Evolutionary conservation across 805 yeast genomes (phyloP).

Genomic region (Saccharomycopsis amapae): DNA sequence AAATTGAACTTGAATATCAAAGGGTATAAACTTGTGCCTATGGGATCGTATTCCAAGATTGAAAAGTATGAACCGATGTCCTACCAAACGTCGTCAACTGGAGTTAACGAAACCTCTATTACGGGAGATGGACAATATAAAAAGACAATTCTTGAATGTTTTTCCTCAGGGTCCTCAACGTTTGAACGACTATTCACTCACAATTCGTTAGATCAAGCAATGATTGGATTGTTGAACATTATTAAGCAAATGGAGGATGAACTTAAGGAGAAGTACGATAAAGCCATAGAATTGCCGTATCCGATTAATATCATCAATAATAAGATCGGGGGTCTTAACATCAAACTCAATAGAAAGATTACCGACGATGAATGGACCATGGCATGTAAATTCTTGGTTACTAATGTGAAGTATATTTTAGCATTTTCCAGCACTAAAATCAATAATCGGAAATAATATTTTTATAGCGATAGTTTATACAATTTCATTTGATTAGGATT

Average conservation of each 20-base stretch:
- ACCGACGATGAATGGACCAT: slow-evolving; percentile 82
- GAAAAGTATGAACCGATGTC: slow-evolving; percentile 44
- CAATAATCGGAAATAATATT: neutral
- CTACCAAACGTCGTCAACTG: neutral
- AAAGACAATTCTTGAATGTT: slow-evolving; percentile 45
- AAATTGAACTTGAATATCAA: slow-evolving; percentile 48
- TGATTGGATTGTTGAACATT: slow-evolving; percentile 70
- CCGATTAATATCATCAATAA: slow-evolving; percentile 49
- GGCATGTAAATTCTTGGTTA: slow-evolving; percentile 75
- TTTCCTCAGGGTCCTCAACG: slow-evolving; percentile 66
- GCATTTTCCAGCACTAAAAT: slow-evolving; percentile 53
- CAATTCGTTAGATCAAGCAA: slow-evolving; percentile 69
- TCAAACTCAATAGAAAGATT: slow-evolving; percentile 55
- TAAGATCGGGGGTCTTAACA: slow-evolving; percentile 68
- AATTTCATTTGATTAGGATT: no score
- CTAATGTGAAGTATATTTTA: slow-evolving; percentile 78
- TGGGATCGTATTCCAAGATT: slow-evolving; percentile 79
- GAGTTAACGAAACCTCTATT: neutral
- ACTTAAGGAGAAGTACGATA: slow-evolving; percentile 24
- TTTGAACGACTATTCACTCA: slow-evolving; percentile 65
- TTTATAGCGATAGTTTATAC: no score
- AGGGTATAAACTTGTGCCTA: slow-evolving; percentile 63
- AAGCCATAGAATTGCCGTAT: slow-evolving; percentile 62
- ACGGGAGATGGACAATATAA: slow-evolving; percentile 21
- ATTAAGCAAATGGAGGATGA: slow-evolving; percentile 43